These are phyloP conservation scores for Erythrophleum fordii DNA, from an alignment of 306 rosid genomes.

Conservation along the genomic window DNA sequence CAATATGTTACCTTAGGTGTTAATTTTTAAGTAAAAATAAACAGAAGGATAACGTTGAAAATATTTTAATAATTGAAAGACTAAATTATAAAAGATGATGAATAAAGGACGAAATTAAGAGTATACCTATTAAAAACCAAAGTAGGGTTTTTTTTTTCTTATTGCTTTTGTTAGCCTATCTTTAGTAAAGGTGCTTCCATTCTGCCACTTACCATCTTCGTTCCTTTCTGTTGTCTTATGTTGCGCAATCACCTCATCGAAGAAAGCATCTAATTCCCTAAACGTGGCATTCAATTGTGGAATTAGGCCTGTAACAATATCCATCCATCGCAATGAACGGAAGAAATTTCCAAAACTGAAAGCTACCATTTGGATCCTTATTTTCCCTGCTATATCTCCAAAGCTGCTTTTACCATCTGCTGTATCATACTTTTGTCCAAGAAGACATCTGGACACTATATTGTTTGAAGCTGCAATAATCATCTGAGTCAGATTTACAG, in stretches of 20 bases:
- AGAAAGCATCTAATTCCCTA: slow-evolving; percentile 30
- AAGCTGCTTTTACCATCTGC: slow-evolving; percentile 1
- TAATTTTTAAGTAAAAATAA: too few relatives aligned
- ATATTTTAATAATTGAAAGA: too few relatives aligned
- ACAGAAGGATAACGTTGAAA: too few relatives aligned
- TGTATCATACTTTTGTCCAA: slow-evolving; percentile 35
- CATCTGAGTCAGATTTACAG: slow-evolving; percentile 40
- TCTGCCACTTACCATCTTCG: too few relatives aligned
- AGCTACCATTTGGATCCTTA: not conserved
- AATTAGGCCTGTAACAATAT: slow-evolving; percentile 36
- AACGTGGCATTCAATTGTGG: slow-evolving; percentile 22
- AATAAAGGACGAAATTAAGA: too few relatives aligned
- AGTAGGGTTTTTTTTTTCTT: too few relatives aligned
- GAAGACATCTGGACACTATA: slow-evolving; percentile 35
- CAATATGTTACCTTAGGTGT: too few relatives aligned
- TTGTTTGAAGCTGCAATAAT: slow-evolving; percentile 30
- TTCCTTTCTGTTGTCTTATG: not conserved
- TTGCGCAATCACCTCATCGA: slow-evolving; percentile 41
- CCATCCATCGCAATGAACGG: slow-evolving; percentile 52
- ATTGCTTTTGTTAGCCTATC: too few relatives aligned
- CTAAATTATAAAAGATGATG: too few relatives aligned
- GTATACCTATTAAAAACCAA: too few relatives aligned
- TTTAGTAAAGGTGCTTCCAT: too few relatives aligned
- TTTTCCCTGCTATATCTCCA: slow-evolving; percentile 19
- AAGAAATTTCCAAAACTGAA: slow-evolving; percentile 48